Base-by-base conservation (phyloP, 2,329 filamentous ascomycete genomes). In the Cladosporium austrohemisphaericum region DNA sequence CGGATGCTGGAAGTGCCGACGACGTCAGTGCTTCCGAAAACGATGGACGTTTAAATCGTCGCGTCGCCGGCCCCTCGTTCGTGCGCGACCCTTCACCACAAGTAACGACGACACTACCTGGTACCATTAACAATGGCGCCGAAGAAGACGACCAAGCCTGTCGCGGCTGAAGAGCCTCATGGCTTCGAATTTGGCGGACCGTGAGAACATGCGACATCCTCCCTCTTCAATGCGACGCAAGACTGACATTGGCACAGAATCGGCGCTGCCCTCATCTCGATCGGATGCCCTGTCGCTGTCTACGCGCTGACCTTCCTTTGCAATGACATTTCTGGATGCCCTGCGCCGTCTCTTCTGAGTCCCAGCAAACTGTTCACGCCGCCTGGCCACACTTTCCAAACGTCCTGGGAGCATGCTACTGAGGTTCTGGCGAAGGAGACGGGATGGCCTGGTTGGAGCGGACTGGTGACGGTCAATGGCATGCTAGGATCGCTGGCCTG, bases 261-360 rank as follows among this genome's bases (percentile, higher is more conserved):
- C 33, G 91, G 90, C 49, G 88, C 87, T 28, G 80, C 85, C 53
- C 78, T 72, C 53, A 88, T 97, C 62, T 86, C 86, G 6, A 85
- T 94, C 60, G 84, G 84, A 50, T 81, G 96, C 1, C 92, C 92
- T 0, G 53, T 90, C 33, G 77, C 91, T 56, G 80, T 89, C 59
- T 95, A 93, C 71, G 66, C 83, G 60, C 85, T 92, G 64, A 78
- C 84, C 38, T 95, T 96, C 65, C 75, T 85, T 61, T 96, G 92
- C 78, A 97, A 96, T 72, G 91, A 97, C 67, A 75, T 94, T 55
- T 85, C 88, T 7, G 92, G 93, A 51, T 97, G 93, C 65, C 93
- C 92, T 38, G 84, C 88, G 2, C 89, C 91, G 3, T 89, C 87
- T 3, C 76, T 92, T 7, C 77, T 95, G 29, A 76, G 78, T 57